Evolutionary conservation across 441 rosid species (phyloP).

Genomic region (Sinapis alba): DNA sequence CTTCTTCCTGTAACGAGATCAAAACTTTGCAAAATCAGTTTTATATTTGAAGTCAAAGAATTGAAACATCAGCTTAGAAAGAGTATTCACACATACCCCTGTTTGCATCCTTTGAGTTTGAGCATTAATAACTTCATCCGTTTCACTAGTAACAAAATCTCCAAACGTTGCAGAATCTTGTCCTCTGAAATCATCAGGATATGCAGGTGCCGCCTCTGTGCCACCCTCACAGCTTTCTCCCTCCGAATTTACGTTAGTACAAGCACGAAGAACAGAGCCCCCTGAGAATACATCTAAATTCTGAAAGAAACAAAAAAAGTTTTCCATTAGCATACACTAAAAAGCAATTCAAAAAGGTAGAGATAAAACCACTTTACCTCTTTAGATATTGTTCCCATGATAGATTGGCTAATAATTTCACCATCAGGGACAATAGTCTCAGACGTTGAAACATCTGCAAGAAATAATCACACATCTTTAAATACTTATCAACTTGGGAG

Average conservation of each 20-base stretch:
- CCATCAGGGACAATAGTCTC: constrained; percentile 22
- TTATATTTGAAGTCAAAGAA: constrained; percentile 10
- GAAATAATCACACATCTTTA: background rate
- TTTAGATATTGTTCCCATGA: constrained; percentile 32
- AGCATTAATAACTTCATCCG: constrained; percentile 33
- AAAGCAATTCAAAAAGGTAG: constrained; percentile 1
- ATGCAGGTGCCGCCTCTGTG: background rate
- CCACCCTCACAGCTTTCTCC: constrained; percentile 12
- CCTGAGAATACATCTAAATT: constrained; percentile 22
- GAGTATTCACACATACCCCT: constrained; percentile 29
- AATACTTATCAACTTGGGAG: background rate
- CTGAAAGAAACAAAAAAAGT: constrained; percentile 39
- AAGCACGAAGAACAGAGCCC: constrained; percentile 25
- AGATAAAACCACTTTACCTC: constrained; percentile 37
- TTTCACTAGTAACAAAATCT: constrained; percentile 21
- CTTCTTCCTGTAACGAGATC: constrained; percentile 48
- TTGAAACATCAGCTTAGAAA: background rate
- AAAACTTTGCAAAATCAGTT: constrained; percentile 28
- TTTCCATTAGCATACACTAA: background rate
- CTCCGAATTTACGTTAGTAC: constrained; percentile 8
- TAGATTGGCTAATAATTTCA: constrained; percentile 29
- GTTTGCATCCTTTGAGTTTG: constrained; percentile 40
- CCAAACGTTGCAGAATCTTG: constrained; percentile 22
- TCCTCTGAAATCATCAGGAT: constrained; percentile 20
- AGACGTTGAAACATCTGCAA: constrained; percentile 25